Percentiles rank a stretch among this genome's conserved stretches.
Evolutionary conservation across 208 protist genomes (phyloP).

Genomic region (Leishmania guyanensis): DNA sequence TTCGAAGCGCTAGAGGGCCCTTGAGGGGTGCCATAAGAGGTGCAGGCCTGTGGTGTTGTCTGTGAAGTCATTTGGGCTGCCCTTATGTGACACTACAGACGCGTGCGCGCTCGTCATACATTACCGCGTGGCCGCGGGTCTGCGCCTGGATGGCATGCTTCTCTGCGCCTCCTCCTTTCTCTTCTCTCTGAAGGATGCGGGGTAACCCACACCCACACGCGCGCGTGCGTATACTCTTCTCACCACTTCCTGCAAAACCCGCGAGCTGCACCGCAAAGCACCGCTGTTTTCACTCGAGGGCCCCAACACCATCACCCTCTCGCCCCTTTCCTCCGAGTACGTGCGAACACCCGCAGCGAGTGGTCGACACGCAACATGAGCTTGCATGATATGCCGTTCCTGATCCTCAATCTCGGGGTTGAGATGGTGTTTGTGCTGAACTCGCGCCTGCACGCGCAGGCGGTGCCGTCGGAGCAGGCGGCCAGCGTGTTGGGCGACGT

Average conservation of each 20-base stretch:
- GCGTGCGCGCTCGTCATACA: not conserved
- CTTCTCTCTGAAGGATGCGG: not conserved
- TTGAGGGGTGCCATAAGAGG: not conserved
- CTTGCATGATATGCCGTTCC: conserved; percentile 74
- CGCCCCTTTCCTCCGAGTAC: not conserved
- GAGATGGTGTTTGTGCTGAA: conserved; percentile 95
- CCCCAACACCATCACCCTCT: not conserved
- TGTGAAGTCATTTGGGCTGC: not conserved
- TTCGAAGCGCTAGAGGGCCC: not conserved
- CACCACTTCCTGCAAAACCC: not conserved
- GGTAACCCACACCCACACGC: not conserved
- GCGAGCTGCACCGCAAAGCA: not conserved
- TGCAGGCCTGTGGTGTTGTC: not conserved
- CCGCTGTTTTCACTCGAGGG: not conserved
- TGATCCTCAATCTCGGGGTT: conserved; percentile 91
- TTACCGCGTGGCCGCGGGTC: not conserved
- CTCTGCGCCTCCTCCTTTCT: conserved; percentile 10
- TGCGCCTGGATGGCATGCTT: not conserved
- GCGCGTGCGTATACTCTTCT: not conserved
- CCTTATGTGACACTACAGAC: not conserved
- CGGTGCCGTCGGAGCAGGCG: conserved; percentile 54
- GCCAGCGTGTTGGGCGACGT: conserved; percentile 76
- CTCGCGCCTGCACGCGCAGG: conserved; percentile 85
- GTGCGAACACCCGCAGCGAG: not conserved
- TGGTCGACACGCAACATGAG: conserved; percentile 48